Evolutionary conservation across 2,329 filamentous ascomycete genomes (phyloP), one percentile per base, ranked within the genome.

Genomic region (Coniochaeta sp.): DNA sequence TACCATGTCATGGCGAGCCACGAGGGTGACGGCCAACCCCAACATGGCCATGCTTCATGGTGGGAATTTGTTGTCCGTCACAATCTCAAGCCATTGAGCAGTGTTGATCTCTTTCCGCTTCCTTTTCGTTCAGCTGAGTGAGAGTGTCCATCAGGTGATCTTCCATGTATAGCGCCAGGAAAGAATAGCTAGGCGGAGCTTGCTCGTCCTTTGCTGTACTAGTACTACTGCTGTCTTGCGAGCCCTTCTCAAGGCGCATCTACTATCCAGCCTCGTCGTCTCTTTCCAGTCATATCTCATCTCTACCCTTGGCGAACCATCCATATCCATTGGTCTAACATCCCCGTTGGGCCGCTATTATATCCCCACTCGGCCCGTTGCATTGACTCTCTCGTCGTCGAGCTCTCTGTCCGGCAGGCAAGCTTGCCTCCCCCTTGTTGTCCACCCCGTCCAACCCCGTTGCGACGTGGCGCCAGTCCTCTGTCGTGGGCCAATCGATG

Each of bases 391-490:
- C n/a, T n/a, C n/a, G 62, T 65, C 63, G 63, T 65, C 66, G 67
- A 67, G 64, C 64, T 66, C 40, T 36, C 38, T 36, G 12, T 22
- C 38, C 24, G 56, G 19, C 36, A 58, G 1, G 24, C n/a, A 57
- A 57, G 31, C 54, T 57, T 34, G 12, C 11, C 6, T 24, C 9
- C 47, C 24, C 54, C 33, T 62, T 64, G 61, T 52, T 63, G 60
- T 60, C 33, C 24, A 3, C 60, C 59, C 60, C 38, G 60, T 62
- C 61, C 62, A 62, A 64, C 60, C 62, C 61, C 59, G 59, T 65
- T 61, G 62, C 73, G 71, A 76, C 73, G 73, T 77, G 74, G 74
- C 72, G 70, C 73, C 70, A 73, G 68, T 73, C 67, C 68, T 66
- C 63, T 64, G 62, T 57, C 61, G 65, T 67, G 67, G 66, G 63